A percentile compares a stretch with the other conserved stretches of the same genome.
These are phyloP conservation scores for Rhizophora mangle DNA, from an alignment of 345 rosid species.

Conservation along the genomic window DNA sequence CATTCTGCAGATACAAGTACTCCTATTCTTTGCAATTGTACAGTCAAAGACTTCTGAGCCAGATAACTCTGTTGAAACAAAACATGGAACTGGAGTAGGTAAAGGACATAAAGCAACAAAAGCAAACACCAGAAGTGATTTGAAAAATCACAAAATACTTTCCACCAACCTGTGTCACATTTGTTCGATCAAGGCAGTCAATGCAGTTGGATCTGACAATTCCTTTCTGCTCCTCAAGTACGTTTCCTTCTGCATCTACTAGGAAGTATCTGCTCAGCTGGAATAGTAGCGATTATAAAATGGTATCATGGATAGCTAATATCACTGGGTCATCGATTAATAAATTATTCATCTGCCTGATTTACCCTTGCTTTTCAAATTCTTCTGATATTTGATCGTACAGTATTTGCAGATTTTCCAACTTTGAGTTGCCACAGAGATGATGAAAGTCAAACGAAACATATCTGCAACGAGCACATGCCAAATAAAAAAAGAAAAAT, in stretches of 20 bases:
- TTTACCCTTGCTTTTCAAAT: conserved; percentile 84
- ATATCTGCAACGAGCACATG: conserved; percentile 50
- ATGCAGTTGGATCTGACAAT: conserved; percentile 88
- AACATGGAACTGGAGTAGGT: conserved; percentile 6
- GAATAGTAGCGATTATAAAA: conserved; percentile 49
- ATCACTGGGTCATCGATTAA: conserved; percentile 15
- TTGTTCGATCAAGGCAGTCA: conserved; percentile 96
- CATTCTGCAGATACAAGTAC: conserved; percentile 51
- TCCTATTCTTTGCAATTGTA: conserved; percentile 69
- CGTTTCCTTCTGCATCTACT: conserved; percentile 58
- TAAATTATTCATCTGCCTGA: conserved; percentile 10
- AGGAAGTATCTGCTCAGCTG: conserved; percentile 88
- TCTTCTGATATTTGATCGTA: conserved; percentile 73
- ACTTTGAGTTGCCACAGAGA: conserved; percentile 79
- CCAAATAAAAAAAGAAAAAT: conserved; percentile 6
- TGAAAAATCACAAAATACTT: background rate
- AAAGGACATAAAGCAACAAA: background rate
- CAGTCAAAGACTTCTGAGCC: conserved; percentile 65
- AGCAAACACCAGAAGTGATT: conserved; percentile 21
- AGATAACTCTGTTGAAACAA: conserved; percentile 61
- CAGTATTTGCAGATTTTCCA: conserved; percentile 63
- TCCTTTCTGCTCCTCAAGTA: conserved; percentile 86
- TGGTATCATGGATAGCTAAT: conserved; percentile 39
- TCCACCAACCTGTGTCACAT: conserved; percentile 82
- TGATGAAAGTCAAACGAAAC: conserved; percentile 81